Evolutionary conservation across 116 monocot species (phyloP).

Genomic region (Cymodocea nodosa): DNA sequence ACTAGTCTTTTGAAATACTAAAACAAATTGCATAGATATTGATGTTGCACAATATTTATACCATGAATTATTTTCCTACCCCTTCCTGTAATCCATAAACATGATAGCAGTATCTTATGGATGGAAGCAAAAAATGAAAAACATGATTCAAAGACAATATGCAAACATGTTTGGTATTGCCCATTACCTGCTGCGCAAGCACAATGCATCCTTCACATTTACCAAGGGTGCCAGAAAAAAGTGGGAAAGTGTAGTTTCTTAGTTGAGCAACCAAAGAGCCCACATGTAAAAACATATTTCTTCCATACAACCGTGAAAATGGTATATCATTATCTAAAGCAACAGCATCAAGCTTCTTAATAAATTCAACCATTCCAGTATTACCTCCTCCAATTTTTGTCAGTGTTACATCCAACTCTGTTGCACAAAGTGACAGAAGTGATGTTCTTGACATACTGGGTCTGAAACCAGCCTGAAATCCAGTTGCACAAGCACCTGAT

Average conservation of each 20-base stretch:
- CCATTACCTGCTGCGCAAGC: slow-evolving; percentile 88
- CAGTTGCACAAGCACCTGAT: slow-evolving; percentile 66
- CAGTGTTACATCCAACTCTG: slow-evolving; percentile 80
- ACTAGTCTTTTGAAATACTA: too few relatives aligned
- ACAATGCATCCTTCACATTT: slow-evolving; percentile 91
- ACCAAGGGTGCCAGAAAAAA: slow-evolving; percentile 71
- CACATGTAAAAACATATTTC: slow-evolving; percentile 48
- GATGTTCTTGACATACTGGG: slow-evolving; percentile 62
- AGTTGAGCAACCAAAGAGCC: slow-evolving; percentile 59
- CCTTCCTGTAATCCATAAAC: background rate
- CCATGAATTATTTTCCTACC: background rate
- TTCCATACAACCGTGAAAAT: slow-evolving; percentile 88
- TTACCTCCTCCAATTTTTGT: slow-evolving; percentile 74
- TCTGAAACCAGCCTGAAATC: slow-evolving; percentile 88
- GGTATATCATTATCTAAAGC: slow-evolving; percentile 71
- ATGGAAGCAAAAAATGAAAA: too few relatives aligned
- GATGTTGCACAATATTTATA: background rate
- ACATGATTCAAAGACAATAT: background rate
- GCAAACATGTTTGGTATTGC: background rate
- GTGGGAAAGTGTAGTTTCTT: slow-evolving; percentile 85
- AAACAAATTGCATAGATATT: background rate
- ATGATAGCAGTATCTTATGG: too few relatives aligned
- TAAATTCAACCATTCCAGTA: slow-evolving; percentile 80
- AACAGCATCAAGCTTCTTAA: slow-evolving; percentile 69
- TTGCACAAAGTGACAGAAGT: slow-evolving; percentile 66